Evolutionary conservation across 192 early-diverging fungal genomes (phyloP), one percentile per base, ranked within the genome.

Genomic region (Chytriomyces confervae): DNA sequence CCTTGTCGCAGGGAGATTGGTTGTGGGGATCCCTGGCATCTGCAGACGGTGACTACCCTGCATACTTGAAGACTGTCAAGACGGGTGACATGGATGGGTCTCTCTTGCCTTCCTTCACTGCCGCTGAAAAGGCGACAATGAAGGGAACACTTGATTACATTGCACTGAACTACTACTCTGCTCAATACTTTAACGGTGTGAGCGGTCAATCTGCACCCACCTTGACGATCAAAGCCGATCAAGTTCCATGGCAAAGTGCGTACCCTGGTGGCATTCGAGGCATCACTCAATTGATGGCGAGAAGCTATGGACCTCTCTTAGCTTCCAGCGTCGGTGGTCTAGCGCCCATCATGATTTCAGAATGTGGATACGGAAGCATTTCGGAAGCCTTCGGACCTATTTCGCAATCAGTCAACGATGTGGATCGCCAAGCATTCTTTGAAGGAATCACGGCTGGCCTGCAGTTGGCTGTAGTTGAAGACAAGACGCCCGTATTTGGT

Each of bases 131-230:
- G 16, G 62, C 64, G 5, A 20, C 86, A 11, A 48, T 84, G 29
- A 84, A 84, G 78, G 81, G 77, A 23, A 83, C 83, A 16, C 44
- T 45, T 24, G 83, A 84, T 65, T 84, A 82, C 69, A 16, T 85
- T 49, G 83, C 61, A 16, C 53, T 84, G 50, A 84, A 84, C 80
- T 72, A 71, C 9, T 84, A 84, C 80, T 86, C 84, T 62, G 16
- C 83, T 7, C 49, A 45, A 47, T 85, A 77, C 67, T 44, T 83
- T 36, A 48, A 78, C 9, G 60, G 83, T 16, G 44, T 23, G 1
- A 29, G 20, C 20, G 11, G 23, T 2, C 18, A 13, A 75, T 68
- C 23, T 72, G 23, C 16, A 6, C 36, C 63, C 13, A 65, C 18
- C 63, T 27, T 36, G 36, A 48, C 61, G 69, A 6, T 57, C 6